Percentiles rank a stretch among this genome's conserved stretches.
These are phyloP conservation scores for Pleurotus djamor DNA, from an alignment of 768 basidiomycete species.

Conservation along the genomic window DNA sequence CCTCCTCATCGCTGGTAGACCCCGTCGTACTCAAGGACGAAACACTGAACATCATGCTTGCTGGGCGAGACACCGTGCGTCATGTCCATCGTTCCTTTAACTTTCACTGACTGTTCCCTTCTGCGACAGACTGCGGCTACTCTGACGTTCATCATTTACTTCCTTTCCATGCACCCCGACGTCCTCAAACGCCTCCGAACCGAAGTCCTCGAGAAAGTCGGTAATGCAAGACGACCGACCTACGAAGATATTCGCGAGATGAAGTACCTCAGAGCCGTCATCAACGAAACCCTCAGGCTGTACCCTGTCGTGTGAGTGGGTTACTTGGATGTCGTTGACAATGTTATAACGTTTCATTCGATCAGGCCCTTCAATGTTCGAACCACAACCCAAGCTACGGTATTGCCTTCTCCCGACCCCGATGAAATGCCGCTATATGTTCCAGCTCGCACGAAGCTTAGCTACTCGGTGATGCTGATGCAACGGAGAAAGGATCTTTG, in stretches of 20 bases:
- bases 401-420: slow-evolving; percentile 44
- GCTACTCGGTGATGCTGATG: slow-evolving; percentile 63
- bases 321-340: background rate
- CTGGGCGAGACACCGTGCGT: slow-evolving; percentile 37
- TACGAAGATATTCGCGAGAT: slow-evolving; percentile 55
- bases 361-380: slow-evolving; percentile 49
- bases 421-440: slow-evolving; percentile 50
- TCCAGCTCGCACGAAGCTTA: slow-evolving; percentile 41
- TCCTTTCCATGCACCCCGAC: slow-evolving; percentile 50
- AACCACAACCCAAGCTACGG: slow-evolving; percentile 43
- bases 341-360: background rate
- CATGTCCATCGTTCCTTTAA: background rate
- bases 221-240: slow-evolving; percentile 39
- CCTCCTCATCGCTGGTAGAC: slow-evolving; percentile 19
- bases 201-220: slow-evolving; percentile 48
- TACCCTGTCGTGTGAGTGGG: slow-evolving; percentile 49
- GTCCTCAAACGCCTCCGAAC: slow-evolving; percentile 42
- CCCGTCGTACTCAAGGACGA: slow-evolving; percentile 40
- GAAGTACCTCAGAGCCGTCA: slow-evolving; percentile 57
- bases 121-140: slow-evolving; percentile 39
- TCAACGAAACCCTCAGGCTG: slow-evolving; percentile 57
- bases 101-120: background rate
- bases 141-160: slow-evolving; percentile 52
- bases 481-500: slow-evolving; percentile 65
- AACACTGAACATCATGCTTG: slow-evolving; percentile 46